Conservation (phyloP, 2,329 filamentous ascomycete genomes). For the Huntiella decipiens region DNA sequence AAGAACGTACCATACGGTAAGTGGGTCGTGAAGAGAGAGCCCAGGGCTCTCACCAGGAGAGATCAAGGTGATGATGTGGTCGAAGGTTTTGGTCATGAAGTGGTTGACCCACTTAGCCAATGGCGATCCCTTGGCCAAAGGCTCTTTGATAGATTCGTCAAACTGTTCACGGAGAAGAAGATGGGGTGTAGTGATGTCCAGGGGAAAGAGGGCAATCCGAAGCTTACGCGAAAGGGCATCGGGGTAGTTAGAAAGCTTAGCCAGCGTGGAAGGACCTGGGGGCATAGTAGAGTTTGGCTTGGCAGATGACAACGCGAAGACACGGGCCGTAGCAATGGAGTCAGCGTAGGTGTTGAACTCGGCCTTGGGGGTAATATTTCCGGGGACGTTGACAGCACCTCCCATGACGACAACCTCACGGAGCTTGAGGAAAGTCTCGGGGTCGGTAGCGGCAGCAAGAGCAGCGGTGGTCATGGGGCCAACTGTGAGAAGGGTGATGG, state of each 20-base stretch:
- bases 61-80: slow-evolving; percentile 45
- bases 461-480: slow-evolving; percentile 91
- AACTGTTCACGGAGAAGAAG: slow-evolving; percentile 44
- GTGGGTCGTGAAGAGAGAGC: slow-evolving; percentile 55
- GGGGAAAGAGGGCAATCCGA: slow-evolving; percentile 51
- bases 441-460: slow-evolving; percentile 69
- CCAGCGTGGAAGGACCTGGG: slow-evolving; percentile 32
- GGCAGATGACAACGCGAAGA: slow-evolving; percentile 59
- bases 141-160: slow-evolving; percentile 31
- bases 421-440: slow-evolving; percentile 69
- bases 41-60: slow-evolving; percentile 38
- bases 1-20: slow-evolving; percentile 63
- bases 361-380: slow-evolving; percentile 69
- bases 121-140: slow-evolving; percentile 45
- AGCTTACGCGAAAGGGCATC: slow-evolving; percentile 40
- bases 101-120: slow-evolving; percentile 54
- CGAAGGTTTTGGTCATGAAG: slow-evolving; percentile 53
- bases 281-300: slow-evolving; percentile 67
- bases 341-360: slow-evolving; percentile 97
- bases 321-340: slow-evolving; percentile 52
- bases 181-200: slow-evolving; percentile 60
- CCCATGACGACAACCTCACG: slow-evolving; percentile 96
- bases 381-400: slow-evolving; percentile 57
- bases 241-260: slow-evolving; percentile 42
- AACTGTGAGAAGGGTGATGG: slow-evolving; percentile 74